Base-by-base conservation (phyloP, 768 basidiomycete species). In the Cystofilobasidium capitatum region DNA sequence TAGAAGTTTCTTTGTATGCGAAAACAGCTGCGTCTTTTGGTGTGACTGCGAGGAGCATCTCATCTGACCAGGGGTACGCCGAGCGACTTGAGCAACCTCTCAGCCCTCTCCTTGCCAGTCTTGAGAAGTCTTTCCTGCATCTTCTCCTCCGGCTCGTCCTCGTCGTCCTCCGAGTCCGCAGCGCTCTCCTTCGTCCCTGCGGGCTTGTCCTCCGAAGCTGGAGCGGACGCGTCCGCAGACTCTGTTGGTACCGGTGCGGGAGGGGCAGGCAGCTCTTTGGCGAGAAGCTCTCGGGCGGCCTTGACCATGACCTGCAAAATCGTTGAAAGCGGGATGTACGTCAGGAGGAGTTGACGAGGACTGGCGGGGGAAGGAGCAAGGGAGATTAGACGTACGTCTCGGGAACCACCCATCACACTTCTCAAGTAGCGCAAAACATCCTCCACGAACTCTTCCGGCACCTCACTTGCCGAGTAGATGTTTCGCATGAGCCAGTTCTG, bases 401-500 rank as follows among this genome's bases (percentile, higher is more conserved):
- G 59, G 6, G 39, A 42, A 8, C 59, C 59, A 6, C 59, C 59
- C 44, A 42, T 61, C 17, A 61, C 40, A 8, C 24, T 42, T 16
- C 44, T 36, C 39, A 61, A 26, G 22, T 61, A 61, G 16, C 44
- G 39, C 40, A 61, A 24, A 17, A 44, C 59, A 39, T 40, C 44
- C 59, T 61, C 37, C 10, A 61, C 16, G 24, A 45, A 61, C 24
- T 40, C 39, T 8, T 61, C 59, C 17, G 59, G 59, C 44, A 61
- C 59, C 59, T 61, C 59, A 26, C 39, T 31, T 29, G 37, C 29
- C 16, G n/a, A 44, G 31, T 39, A 60, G 8, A 58, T 24, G 35
- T 61, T 61, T 20, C 40, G 39, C 59, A 61, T 61, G 24, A 61
- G 59, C 39, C 39, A 44, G 36, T 45, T 45, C 14, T 61, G 59